Base-by-base conservation (phyloP, 768 basidiomycete species). In the Tricholoma saponaceum region DNA sequence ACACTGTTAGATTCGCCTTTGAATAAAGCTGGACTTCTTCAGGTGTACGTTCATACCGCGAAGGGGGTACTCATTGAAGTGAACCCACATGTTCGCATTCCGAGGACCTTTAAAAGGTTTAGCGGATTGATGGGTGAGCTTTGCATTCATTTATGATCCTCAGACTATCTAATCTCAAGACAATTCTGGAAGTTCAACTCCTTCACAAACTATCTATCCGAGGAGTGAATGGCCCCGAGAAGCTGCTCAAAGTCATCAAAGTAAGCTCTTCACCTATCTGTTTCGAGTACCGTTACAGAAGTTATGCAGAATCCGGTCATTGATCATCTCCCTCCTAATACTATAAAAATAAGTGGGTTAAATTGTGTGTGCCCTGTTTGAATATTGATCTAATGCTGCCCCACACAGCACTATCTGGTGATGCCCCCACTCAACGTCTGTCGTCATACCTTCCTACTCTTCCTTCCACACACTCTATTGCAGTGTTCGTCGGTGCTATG, bases 401-500 rank as follows among this genome's bases (percentile, higher is more conserved):
- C 25, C 63, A 51, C 30, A 4, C 66, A 95, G 92, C 95, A 2
- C 82, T 98, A 12, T 97, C 95, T 4, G 93, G 93, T 44, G 95
- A 99, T 65, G 88, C 95, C 2, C 89, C 83, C 8, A 89, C 87
- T 1, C 78, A 89, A 60, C 81, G 90, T 44, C 75, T 98, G 47
- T 93, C 92, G 1, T 77, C 82, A 57, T 98, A 92, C 76, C 77
- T 99, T 46, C 87, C 87, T 0, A 91, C 87, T 0, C 74, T 98
- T 5, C 95, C 95, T 0, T 81, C 87, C 55, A 90, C 92, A 4
- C 93, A 98, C 66, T 88, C 89, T 35, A 76, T 99, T 54, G 95
- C 93, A 16, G 90, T 99, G 55, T 97, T 98, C 64, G 95, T 99
- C 56, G 96, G 96, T 51, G 97, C 96, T 20, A 99, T 99, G 96